Evolutionary conservation across 2,329 filamentous ascomycete genomes (phyloP), one percentile per base, ranked within the genome.

Genomic region (Fusarium bactridioides): DNA sequence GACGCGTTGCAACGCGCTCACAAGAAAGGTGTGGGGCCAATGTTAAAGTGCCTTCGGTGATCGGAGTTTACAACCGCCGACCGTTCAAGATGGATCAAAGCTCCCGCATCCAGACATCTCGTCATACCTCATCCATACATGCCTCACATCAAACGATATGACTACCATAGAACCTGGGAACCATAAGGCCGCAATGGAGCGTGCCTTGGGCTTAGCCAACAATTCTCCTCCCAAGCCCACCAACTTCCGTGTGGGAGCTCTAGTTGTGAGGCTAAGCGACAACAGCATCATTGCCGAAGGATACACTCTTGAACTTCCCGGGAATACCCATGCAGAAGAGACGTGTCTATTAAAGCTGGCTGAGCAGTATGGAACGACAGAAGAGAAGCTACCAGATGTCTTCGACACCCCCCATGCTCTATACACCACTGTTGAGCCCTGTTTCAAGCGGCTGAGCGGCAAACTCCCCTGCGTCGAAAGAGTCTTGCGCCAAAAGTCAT

Each of bases 301-400:
- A 61, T 98, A 95, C 83, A 98, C 96, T 0, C 87, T 98, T 65
- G 95, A 99, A 82, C 89, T 95, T 8, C 87, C 90, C 0, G 96
- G 95, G 45, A 99, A 99, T 83, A 98, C 96, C 0, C 96, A 99
- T 79, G 96, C 96, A 7, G 96, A 99, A 80, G 94, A 99, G 83
- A 95, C 92, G 81, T 97, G 94, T 78, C 87, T 99, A 63, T 82
- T 91, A 54, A 98, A 99, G 80, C 87, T 91, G 19, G 85, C 89
- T 4, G 77, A 83, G 53, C 76, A 84, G 70, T 79, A 88, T 61
- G 78, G 78, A 5, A 83, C 86, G 0, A 65, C 85, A 0, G 90
- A 92, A 72, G 87, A 89, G 58, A 79, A 82, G 1, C 85, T 94
- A 9, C 82, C 88, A 2, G 64, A 73, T n/a, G 67, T 74, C 23